phyloP scores from a whole-genome alignment of 768 basidiomycete genomes.

The Kwoniella shandongensis region DNA sequence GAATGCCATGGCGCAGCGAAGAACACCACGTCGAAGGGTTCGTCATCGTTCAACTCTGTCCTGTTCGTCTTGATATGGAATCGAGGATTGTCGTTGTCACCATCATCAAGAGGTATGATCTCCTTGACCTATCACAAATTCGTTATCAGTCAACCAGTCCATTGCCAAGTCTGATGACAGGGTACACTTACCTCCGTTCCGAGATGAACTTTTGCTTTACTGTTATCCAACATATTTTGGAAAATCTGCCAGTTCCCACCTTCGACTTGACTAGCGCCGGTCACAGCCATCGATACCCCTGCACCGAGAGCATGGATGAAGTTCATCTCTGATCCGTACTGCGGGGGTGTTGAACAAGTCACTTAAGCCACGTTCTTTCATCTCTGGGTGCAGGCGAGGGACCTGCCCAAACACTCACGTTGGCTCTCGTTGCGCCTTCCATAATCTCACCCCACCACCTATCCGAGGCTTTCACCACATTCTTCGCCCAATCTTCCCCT shows the following conservation, averaged over 20 bases:
- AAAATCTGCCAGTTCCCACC: slow-evolving; percentile 87
- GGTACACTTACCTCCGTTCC: slow-evolving; percentile 65
- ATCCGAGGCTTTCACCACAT: slow-evolving; percentile 60
- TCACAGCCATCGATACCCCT: slow-evolving; percentile 68
- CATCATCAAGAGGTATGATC: slow-evolving; percentile 33
- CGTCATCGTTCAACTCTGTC: slow-evolving; percentile 24
- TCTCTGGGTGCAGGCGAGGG: too few relatives aligned
- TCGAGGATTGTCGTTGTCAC: slow-evolving; percentile 13
- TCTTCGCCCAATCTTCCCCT: slow-evolving; percentile 61
- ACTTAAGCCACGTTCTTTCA: too few relatives aligned
- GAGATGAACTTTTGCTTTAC: slow-evolving; percentile 68
- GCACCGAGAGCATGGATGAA: slow-evolving; percentile 77
- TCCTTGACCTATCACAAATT: slow-evolving; percentile 55
- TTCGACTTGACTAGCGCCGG: slow-evolving; percentile 64
- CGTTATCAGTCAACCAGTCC: slow-evolving; percentile 38
- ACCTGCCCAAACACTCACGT: too few relatives aligned
- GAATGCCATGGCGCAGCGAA: slow-evolving; percentile 83
- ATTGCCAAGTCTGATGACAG: neutral
- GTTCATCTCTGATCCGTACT: slow-evolving; percentile 63
- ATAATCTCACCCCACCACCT: slow-evolving; percentile 71
- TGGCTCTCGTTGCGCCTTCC: slow-evolving; percentile 77
- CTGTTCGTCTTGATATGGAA: slow-evolving; percentile 38
- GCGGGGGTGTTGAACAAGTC: neutral
- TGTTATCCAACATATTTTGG: slow-evolving; percentile 70
- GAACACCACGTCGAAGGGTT: slow-evolving; percentile 69